Evolutionary conservation across 129 eudicot species (phyloP).

Genomic region (Centella asiatica): DNA sequence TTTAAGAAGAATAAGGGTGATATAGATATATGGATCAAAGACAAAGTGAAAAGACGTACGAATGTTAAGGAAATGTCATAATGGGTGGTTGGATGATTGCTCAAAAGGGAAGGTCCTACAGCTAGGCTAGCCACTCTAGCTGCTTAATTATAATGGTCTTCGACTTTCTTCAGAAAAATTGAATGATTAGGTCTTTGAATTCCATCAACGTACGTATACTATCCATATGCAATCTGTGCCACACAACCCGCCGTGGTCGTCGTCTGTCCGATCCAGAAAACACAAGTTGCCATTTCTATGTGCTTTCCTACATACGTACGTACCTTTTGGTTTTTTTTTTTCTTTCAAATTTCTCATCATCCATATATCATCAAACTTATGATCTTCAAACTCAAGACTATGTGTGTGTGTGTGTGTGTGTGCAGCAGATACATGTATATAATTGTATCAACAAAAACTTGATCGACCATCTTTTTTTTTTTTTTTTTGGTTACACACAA

Average conservation of each 20-base stretch:
- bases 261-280: background rate
- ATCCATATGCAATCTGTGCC: background rate
- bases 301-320: background rate
- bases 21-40: too few relatives aligned
- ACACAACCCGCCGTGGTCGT: background rate
- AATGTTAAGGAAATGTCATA: slow-evolving; percentile 30
- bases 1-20: too few relatives aligned
- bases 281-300: background rate
- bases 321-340: background rate
- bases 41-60: slow-evolving; percentile 26
- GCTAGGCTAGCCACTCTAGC: background rate
- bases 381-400: background rate
- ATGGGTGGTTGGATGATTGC: slow-evolving; percentile 20
- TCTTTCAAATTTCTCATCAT: background rate
- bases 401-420: background rate
- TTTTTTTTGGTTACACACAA: too few relatives aligned
- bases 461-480: too few relatives aligned
- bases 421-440: background rate
- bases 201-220: slow-evolving; percentile 1
- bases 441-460: too few relatives aligned
- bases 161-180: slow-evolving; percentile 9
- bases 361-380: background rate
- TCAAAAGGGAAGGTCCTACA: slow-evolving; percentile 19
- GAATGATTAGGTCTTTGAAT: slow-evolving; percentile 12
- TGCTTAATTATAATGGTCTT: slow-evolving; percentile 7